Conservation (phyloP, 179 eudicot genomes). For the Silene vulgaris region DNA sequence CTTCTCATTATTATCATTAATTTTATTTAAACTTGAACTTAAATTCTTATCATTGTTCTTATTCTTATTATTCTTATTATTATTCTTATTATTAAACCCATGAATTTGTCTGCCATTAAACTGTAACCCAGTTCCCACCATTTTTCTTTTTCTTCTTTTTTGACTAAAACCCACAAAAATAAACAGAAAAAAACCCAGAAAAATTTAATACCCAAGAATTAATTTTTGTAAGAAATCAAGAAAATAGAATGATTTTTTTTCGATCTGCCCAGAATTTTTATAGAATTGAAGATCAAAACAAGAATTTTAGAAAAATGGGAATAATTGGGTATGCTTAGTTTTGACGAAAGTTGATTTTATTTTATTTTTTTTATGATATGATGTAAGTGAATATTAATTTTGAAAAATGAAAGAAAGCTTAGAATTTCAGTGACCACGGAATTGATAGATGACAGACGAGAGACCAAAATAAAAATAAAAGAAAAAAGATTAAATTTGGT, state of each 20-base stretch:
- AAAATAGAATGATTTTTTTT: background rate
- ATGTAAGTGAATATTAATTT: background rate
- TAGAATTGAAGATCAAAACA: conserved; percentile 19
- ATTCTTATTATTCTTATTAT: conserved; percentile 17
- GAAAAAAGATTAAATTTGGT: no score
- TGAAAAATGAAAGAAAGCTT: conserved; percentile 5
- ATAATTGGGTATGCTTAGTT: background rate
- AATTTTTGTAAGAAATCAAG: background rate
- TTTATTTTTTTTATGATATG: background rate
- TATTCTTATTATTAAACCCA: conserved; percentile 40
- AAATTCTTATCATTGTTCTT: background rate
- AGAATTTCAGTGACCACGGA: conserved; percentile 15
- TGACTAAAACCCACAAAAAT: conserved; percentile 20
- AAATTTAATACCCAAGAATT: background rate
- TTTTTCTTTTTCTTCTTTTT: conserved; percentile 15
- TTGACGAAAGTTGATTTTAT: background rate
- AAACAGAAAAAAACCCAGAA: background rate
- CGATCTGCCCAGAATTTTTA: conserved; percentile 1
- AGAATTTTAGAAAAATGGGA: background rate
- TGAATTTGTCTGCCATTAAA: conserved; percentile 42
- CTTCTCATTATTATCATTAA: conserved; percentile 21
- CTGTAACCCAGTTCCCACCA: conserved; percentile 84
- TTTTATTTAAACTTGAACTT: background rate
- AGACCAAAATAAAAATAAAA: background rate
- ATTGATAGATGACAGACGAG: conserved; percentile 1